These are phyloP conservation scores for Cystobasidium ongulense DNA, from an alignment of 768 basidiomycete genomes.

Conservation along the genomic window DNA sequence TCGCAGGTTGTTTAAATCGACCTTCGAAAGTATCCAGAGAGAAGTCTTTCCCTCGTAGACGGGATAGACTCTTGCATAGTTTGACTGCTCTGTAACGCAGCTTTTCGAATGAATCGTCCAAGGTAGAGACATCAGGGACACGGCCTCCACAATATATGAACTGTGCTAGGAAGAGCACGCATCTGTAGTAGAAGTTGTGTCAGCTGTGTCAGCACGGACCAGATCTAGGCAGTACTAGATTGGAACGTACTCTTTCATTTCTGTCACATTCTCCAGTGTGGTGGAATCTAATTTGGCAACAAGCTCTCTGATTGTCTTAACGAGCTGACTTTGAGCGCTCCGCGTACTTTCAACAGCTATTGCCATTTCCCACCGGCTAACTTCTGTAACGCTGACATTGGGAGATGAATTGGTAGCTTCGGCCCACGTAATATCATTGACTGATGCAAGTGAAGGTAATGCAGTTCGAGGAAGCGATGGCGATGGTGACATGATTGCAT, in stretches of 20 bases:
- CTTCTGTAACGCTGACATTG: not conserved
- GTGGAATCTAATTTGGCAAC: not conserved
- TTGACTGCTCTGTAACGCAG: not conserved
- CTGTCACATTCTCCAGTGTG: not conserved
- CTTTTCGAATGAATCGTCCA: not conserved
- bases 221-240: not conserved
- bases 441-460: not conserved
- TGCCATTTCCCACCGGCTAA: not conserved
- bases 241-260: not conserved
- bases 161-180: not conserved
- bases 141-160: not conserved
- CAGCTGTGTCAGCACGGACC: not conserved
- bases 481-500: conserved; percentile 14
- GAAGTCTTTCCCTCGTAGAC: not conserved
- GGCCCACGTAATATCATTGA: not conserved
- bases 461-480: not conserved
- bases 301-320: not conserved
- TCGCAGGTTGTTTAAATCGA: not conserved
- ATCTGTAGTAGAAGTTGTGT: not conserved
- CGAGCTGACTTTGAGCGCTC: not conserved
- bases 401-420: conserved; percentile 2
- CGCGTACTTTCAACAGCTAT: not conserved
- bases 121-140: not conserved
- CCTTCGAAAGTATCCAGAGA: not conserved
- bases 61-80: not conserved